phyloP scores from a whole-genome alignment of 2,329 filamentous ascomycete genomes.

The Colletotrichum sublineola region DNA sequence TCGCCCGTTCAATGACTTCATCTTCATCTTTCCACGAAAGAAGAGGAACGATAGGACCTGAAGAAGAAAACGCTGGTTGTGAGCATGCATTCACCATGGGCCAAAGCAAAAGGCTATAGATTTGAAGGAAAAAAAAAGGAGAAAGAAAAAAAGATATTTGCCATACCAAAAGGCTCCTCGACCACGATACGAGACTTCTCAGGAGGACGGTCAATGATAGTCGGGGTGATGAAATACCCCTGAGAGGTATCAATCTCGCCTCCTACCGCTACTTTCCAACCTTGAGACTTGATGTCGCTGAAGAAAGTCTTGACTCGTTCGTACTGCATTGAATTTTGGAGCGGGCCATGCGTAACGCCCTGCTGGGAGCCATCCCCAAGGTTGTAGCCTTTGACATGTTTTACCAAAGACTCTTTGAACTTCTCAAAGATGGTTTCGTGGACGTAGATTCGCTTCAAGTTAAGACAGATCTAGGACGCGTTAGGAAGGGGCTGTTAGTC shows the following conservation, averaged over 20 bases:
- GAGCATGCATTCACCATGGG: neutral
- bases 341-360: conserved; percentile 60
- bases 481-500: no score
- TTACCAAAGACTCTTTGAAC: conserved; percentile 20
- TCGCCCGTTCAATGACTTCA: conserved; percentile 69
- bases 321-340: conserved; percentile 76
- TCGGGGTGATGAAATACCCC: conserved; percentile 28
- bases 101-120: no score
- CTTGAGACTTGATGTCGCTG: conserved; percentile 32
- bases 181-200: conserved; percentile 28
- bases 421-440: conserved; percentile 30
- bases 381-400: conserved; percentile 49
- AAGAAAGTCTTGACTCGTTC: conserved; percentile 34
- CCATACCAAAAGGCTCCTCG: conserved; percentile 22
- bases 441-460: conserved; percentile 46
- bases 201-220: conserved; percentile 25
- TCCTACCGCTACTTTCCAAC: conserved; percentile 32
- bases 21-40: conserved; percentile 72
- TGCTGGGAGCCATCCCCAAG: conserved; percentile 60
- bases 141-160: no score
- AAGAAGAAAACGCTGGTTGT: neutral
- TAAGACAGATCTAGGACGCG: conserved; percentile 19
- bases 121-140: no score
- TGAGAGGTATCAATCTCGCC: conserved; percentile 20
- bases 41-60: conserved; percentile 73